Conservation (phyloP, 2,329 filamentous ascomycete species). For the Rutstroemia sp. region DNA sequence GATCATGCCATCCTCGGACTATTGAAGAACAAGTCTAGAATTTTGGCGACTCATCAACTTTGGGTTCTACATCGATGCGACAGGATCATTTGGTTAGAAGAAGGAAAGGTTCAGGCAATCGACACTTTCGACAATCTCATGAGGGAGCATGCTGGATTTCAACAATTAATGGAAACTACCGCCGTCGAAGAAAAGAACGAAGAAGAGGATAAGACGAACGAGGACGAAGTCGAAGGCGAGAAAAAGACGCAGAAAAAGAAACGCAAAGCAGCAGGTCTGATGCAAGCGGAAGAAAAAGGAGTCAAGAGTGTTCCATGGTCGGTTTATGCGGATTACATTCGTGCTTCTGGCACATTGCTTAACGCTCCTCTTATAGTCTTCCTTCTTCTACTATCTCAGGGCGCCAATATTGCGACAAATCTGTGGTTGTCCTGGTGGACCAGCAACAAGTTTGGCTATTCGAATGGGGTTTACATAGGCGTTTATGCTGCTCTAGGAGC, state of each 20-base stretch:
- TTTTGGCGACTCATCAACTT: slow-evolving; percentile 90
- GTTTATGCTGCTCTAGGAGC: slow-evolving; percentile 65
- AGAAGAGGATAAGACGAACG: slow-evolving; percentile 38
- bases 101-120: slow-evolving; percentile 73
- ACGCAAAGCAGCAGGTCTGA: slow-evolving; percentile 54
- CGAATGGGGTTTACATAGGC: slow-evolving; percentile 64
- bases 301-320: slow-evolving; percentile 55
- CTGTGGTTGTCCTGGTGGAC: slow-evolving; percentile 54
- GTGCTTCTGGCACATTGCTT: slow-evolving; percentile 50
- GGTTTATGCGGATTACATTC: slow-evolving; percentile 59
- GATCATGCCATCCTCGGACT: slow-evolving; percentile 89
- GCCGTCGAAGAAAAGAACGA: slow-evolving; percentile 62
- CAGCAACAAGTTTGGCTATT: slow-evolving; percentile 51
- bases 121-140: slow-evolving; percentile 89
- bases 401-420: slow-evolving; percentile 78
- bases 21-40: slow-evolving; percentile 79
- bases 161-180: slow-evolving; percentile 74
- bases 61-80: slow-evolving; percentile 89
- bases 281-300: slow-evolving; percentile 63
- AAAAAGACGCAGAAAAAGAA: slow-evolving; percentile 37
- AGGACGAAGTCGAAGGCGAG: slow-evolving; percentile 39
- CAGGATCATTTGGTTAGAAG: slow-evolving; percentile 87
- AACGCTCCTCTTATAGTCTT: slow-evolving; percentile 48
- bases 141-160: slow-evolving; percentile 69
- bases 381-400: slow-evolving; percentile 57